These are phyloP conservation scores for Colletotrichum costaricense DNA, from an alignment of 2,329 filamentous ascomycete genomes.

Conservation along the genomic window DNA sequence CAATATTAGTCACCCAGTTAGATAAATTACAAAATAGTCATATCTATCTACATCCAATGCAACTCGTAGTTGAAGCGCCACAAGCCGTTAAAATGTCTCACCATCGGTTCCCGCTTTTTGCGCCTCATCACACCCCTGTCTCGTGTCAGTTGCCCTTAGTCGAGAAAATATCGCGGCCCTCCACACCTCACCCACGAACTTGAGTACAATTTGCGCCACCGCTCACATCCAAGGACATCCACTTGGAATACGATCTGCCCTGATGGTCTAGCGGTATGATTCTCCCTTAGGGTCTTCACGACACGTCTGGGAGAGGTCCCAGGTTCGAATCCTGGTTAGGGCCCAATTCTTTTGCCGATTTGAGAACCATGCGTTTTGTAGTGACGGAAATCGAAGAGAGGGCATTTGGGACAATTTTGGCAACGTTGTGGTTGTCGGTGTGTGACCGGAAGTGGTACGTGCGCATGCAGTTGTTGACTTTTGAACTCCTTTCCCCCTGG, in stretches of 20 bases:
- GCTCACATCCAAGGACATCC: fast-evolving
- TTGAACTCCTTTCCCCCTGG: neutral
- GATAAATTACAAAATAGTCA: too few species aligned
- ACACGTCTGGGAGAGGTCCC: constrained; percentile 25
- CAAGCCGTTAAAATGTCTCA: neutral
- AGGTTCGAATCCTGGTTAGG: constrained; percentile 35
- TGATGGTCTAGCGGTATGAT: constrained; percentile 36
- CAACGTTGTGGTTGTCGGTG: neutral
- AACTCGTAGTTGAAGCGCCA: neutral
- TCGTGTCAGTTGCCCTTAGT: neutral
- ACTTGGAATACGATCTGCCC: neutral
- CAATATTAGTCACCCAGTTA: too few species aligned
- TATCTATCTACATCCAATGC: neutral
- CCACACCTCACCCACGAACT: neutral
- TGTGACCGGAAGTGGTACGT: neutral
- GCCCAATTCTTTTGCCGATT: neutral
- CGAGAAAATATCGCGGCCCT: neutral
- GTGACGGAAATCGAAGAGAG: neutral
- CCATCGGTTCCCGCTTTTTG: neutral
- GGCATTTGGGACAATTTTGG: neutral
- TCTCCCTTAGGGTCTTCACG: constrained; percentile 29
- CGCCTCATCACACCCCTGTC: constrained; percentile 6
- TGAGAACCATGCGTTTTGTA: fast-evolving
- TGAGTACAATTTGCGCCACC: fast-evolving
- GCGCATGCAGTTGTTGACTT: neutral